phyloP scores from a whole-genome alignment of 176 grass and related monocot species.

The Leersia perrieri region DNA sequence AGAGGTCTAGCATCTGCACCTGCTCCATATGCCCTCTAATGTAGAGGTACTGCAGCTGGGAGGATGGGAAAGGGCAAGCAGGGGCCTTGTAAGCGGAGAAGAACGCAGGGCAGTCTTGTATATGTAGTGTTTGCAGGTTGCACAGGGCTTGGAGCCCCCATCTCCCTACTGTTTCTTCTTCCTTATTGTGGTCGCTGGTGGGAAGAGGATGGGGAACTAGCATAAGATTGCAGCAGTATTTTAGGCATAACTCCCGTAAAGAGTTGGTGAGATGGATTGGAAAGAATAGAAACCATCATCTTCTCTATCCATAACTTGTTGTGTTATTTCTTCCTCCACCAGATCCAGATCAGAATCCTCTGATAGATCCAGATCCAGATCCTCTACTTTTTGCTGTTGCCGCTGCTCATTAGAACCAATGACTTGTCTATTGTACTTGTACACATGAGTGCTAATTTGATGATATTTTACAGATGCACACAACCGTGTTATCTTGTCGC shows the following conservation, averaged over 20 bases:
- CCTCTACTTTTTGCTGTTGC: background rate
- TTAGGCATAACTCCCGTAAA: fast-evolving
- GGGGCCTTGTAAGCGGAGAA: no score
- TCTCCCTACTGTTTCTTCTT: background rate
- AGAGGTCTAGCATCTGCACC: background rate
- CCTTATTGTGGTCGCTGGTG: no score
- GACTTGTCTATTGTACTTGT: background rate
- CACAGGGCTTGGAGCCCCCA: no score
- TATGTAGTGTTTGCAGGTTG: no score
- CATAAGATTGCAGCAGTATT: no score
- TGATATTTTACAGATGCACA: background rate
- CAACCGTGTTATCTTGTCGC: background rate
- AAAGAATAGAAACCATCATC: background rate
- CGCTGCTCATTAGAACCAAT: no score
- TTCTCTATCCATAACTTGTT: background rate
- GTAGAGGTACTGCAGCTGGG: background rate
- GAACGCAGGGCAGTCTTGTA: no score
- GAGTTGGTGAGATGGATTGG: background rate
- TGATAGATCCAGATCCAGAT: no score
- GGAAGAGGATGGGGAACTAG: background rate
- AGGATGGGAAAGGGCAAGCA: background rate
- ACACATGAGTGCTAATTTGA: background rate
- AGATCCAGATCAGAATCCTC: no score
- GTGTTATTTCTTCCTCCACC: background rate
- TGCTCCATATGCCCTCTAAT: background rate